Evolutionary conservation across 148 eudicot species (phyloP).

Genomic region (Nepenthes gracilis): DNA sequence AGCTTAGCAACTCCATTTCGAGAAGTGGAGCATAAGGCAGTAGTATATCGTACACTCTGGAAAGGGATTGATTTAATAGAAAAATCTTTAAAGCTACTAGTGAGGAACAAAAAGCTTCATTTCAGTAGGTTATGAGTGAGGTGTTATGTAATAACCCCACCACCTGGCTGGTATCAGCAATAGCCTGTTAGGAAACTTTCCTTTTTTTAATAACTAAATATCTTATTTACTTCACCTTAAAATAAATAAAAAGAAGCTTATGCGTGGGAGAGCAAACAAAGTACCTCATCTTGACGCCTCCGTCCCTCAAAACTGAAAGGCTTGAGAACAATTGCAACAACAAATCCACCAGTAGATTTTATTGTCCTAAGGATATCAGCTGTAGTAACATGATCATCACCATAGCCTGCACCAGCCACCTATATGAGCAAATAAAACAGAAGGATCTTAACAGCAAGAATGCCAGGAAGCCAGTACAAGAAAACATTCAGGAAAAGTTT

Average conservation of each 20-base stretch:
- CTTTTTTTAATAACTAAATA: too few species aligned
- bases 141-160: too few species aligned
- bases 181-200: too few species aligned
- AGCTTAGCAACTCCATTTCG: too few species aligned
- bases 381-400: conserved; percentile 42
- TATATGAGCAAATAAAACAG: conserved; percentile 14
- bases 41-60: too few species aligned
- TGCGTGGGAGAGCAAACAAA: background rate
- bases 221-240: too few species aligned
- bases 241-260: background rate
- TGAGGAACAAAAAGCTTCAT: too few species aligned
- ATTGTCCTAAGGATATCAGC: conserved; percentile 42
- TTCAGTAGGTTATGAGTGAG: too few species aligned
- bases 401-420: conserved; percentile 96
- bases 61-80: too few species aligned
- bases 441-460: background rate
- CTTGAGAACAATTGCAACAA: conserved; percentile 58
- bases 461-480: background rate
- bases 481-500: background rate
- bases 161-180: too few species aligned
- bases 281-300: conserved; percentile 87
- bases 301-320: conserved; percentile 94
- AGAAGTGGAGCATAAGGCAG: too few species aligned
- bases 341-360: conserved; percentile 45
- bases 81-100: too few species aligned